Base-by-base conservation (phyloP, 768 basidiomycete species). In the Candolleomyces eurysporus region DNA sequence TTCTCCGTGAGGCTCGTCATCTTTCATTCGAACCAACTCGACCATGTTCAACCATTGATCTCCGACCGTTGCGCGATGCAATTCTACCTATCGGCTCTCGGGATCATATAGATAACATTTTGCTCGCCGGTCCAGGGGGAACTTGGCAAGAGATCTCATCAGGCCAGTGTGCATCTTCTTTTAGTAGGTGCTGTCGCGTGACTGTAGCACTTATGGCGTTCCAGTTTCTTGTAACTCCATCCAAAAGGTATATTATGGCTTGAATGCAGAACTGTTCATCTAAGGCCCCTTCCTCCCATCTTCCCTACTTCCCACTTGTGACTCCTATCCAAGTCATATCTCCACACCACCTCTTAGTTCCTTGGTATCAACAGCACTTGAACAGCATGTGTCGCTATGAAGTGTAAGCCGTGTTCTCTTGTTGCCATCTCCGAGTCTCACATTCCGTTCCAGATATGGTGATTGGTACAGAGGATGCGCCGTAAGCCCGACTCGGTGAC, bases 301-400 rank as follows among this genome's bases (percentile, higher is more conserved):
- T 36, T 7, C 36, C 36, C 36, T 36, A 36, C 36, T 36, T 36
- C 36, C 36, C 36, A 36, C 36, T 36, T 36, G 36, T 36, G 11
- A 36, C 36, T 36, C 36, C 36, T 36, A 36, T 36, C 36, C 36
- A 11, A 36, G 36, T 36, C 36, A 36, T 36, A 36, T 36, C 36
- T 36, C 36, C 36, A 36, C 36, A 36, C 36, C 36, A 36, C 36
- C 36, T 36, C 36, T 11, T 8, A 36, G 36, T 7, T 36, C 36
- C 11, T 36, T 11, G 36, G 1, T 8, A 36, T 36, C 36, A 36
- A 36, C 36, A 36, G 36, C 36, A 36, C 36, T 11, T 36, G 36
- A 36, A 36, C 36, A 36, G 36, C 36, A 87, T 87, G 86, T 87
- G 86, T 63, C 75, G 74, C 69, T 79, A 81, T 67, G 86, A 87